These are phyloP conservation scores for Aphelidium insulamus DNA, from an alignment of 371 early-diverging fungal species.

Conservation along the genomic window DNA sequence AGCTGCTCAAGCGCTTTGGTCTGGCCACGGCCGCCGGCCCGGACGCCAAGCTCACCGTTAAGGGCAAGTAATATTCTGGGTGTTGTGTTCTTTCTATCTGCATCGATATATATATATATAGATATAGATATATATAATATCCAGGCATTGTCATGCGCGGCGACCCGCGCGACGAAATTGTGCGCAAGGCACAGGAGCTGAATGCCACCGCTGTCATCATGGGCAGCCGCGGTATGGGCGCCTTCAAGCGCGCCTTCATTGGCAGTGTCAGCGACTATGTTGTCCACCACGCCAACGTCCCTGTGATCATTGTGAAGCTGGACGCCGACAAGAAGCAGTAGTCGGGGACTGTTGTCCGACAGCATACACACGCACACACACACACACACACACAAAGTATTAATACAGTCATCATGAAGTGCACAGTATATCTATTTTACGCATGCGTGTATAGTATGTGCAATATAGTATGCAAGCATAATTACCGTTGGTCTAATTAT, in stretches of 20 bases:
- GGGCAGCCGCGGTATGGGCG: slow-evolving; percentile 3
- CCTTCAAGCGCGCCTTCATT: slow-evolving; percentile 4
- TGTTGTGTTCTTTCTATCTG: too few species aligned
- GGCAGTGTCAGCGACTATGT: slow-evolving; percentile 2
- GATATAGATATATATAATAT: too few species aligned
- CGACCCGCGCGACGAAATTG: slow-evolving; percentile 3
- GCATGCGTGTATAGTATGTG: too few species aligned
- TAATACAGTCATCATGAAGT: too few species aligned
- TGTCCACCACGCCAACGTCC: slow-evolving; percentile 3
- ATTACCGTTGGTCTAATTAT: too few species aligned
- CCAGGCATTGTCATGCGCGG: slow-evolving; percentile 2
- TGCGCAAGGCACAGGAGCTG: slow-evolving; percentile 1
- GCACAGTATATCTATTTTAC: too few species aligned
- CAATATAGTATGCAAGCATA: too few species aligned
- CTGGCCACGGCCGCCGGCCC: background rate
- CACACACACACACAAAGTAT: too few species aligned
- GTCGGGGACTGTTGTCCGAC: too few species aligned
- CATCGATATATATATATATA: too few species aligned
- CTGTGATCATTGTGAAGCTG: slow-evolving; percentile 2
- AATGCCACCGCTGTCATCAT: slow-evolving; percentile 1
- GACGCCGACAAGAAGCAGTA: background rate
- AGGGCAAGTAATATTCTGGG: too few species aligned
- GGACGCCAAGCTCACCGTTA: slow-evolving; percentile 2
- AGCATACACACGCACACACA: too few species aligned
- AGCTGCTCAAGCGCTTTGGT: background rate